These are phyloP conservation scores for Bipolaris zeicola DNA, from an alignment of 2,329 filamentous ascomycete genomes.

Conservation along the genomic window DNA sequence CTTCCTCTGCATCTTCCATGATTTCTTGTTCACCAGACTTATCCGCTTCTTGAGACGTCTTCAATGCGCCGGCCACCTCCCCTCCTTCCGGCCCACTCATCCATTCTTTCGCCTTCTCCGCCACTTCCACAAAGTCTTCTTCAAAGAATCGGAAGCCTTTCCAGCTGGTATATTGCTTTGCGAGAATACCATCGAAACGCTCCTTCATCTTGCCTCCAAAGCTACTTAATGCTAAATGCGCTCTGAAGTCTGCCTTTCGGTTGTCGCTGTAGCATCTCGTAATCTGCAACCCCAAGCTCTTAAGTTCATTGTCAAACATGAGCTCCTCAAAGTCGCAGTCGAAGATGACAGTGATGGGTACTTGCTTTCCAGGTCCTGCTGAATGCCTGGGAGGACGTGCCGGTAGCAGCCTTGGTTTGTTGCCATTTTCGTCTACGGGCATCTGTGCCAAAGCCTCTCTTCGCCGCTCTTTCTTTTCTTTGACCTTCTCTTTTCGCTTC, in stretches of 20 bases:
- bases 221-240: constrained; percentile 76
- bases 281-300: constrained; percentile 82
- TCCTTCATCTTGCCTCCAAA: constrained; percentile 76
- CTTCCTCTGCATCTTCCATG: constrained; percentile 39
- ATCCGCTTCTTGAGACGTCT: constrained; percentile 30
- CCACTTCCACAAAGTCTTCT: constrained; percentile 74
- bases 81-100: constrained; percentile 69
- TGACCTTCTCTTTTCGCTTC: constrained; percentile 63
- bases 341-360: constrained; percentile 81
- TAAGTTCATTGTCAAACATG: constrained; percentile 85
- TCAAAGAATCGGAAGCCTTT: constrained; percentile 75
- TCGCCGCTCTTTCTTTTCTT: constrained; percentile 59
- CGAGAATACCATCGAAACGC: constrained; percentile 78
- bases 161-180: constrained; percentile 76
- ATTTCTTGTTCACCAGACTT: constrained; percentile 50
- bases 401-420: constrained; percentile 23
- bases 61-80: constrained; percentile 64
- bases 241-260: constrained; percentile 67
- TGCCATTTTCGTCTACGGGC: constrained; percentile 30
- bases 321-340: constrained; percentile 92
- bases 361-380: constrained; percentile 55
- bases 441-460: constrained; percentile 52
- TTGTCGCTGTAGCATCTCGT: constrained; percentile 92
- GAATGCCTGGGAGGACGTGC: constrained; percentile 25
- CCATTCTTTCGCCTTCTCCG: constrained; percentile 66